phyloP scores from a whole-genome alignment of 192 early-diverging fungal species.

The Obelidium mucronatum region DNA sequence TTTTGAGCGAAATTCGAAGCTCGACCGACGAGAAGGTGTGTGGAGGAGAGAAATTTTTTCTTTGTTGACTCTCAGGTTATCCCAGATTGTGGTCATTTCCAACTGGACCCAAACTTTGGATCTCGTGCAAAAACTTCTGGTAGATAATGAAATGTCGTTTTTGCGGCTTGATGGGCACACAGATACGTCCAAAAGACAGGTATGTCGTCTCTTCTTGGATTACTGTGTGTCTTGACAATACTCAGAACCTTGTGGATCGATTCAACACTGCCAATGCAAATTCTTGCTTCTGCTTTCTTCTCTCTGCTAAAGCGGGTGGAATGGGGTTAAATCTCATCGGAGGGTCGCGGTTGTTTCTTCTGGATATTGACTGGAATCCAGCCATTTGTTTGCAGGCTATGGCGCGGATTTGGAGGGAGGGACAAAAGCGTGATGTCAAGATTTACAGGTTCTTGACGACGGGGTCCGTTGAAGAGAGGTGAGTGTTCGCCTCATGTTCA shows the following conservation, averaged over 20 bases:
- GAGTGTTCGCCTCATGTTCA: conserved; percentile 6
- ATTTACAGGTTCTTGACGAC: conserved; percentile 59
- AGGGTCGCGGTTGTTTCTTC: conserved; percentile 58
- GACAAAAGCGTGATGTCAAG: conserved; percentile 49
- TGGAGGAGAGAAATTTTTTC: too few species aligned
- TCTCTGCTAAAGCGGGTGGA: conserved; percentile 66
- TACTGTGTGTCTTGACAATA: neutral
- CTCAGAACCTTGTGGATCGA: conserved; percentile 56
- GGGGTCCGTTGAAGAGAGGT: conserved; percentile 53
- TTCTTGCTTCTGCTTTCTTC: conserved; percentile 43
- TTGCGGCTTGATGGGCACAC: conserved; percentile 68
- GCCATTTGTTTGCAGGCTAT: conserved; percentile 50
- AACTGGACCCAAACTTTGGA: conserved; percentile 73
- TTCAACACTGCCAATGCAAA: conserved; percentile 40
- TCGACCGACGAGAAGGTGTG: conserved; percentile 43
- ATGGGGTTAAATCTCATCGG: conserved; percentile 67
- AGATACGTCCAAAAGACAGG: conserved; percentile 42
- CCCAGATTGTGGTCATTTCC: conserved; percentile 71
- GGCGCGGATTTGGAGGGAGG: conserved; percentile 71
- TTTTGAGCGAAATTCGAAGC: conserved; percentile 31
- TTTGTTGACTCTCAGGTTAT: neutral
- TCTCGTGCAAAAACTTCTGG: conserved; percentile 58
- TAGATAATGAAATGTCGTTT: conserved; percentile 34
- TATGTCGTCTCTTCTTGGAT: neutral
- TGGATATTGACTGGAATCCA: conserved; percentile 67